These are phyloP conservation scores for Auricularia auricula-judae DNA, from an alignment of 768 basidiomycete species.

Conservation along the genomic window DNA sequence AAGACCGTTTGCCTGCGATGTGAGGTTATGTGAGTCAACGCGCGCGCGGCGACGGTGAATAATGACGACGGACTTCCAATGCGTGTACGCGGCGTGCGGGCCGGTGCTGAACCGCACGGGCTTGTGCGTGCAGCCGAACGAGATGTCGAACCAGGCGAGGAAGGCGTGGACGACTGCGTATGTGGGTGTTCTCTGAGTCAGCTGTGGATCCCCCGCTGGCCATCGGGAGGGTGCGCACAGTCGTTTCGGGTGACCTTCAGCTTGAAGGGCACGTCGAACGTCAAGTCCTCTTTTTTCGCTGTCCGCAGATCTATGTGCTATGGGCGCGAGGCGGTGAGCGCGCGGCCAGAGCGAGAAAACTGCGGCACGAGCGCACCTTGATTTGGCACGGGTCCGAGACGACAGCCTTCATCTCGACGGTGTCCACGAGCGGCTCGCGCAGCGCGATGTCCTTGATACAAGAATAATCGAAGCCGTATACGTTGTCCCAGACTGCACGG, in stretches of 20 bases:
- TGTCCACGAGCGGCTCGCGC: conserved; percentile 93
- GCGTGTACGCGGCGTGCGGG: conserved; percentile 92
- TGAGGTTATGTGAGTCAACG: background rate
- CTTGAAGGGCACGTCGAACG: conserved; percentile 71
- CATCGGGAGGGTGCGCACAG: conserved; percentile 42
- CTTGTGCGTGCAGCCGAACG: conserved; percentile 93
- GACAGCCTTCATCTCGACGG: conserved; percentile 93
- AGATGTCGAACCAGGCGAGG: conserved; percentile 98
- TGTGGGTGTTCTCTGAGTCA: background rate
- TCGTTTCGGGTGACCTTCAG: conserved; percentile 81
- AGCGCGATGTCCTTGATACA: conserved; percentile 99
- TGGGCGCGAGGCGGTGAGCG: background rate
- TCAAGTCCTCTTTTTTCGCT: conserved; percentile 89
- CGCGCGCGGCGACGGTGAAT: background rate
- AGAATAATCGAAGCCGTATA: conserved; percentile 98
- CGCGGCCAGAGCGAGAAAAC: background rate
- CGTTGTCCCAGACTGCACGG: conserved; percentile 90
- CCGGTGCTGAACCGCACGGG: conserved; percentile 94
- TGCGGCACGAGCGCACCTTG: conserved; percentile 41
- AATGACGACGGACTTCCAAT: conserved; percentile 72
- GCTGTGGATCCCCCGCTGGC: background rate
- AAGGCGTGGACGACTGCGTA: conserved; percentile 85
- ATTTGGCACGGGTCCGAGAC: conserved; percentile 86
- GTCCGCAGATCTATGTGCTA: conserved; percentile 86
- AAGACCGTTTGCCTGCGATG: conserved; percentile 85